Evolutionary conservation across 495 filamentous ascomycete genomes (phyloP).

Genomic region (Tuber borchii): DNA sequence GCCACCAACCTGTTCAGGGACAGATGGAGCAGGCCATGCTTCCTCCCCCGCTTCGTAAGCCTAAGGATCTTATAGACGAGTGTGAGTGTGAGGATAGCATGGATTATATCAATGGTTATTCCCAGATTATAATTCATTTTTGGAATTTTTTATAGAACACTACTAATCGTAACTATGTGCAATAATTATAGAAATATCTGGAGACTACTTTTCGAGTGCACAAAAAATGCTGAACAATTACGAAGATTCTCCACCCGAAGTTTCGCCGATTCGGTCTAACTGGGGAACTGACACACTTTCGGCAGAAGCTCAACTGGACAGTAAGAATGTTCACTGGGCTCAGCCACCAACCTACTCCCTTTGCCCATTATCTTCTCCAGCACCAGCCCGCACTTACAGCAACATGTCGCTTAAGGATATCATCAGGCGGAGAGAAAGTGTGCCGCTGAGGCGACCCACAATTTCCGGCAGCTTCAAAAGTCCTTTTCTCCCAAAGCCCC

Average conservation of each 20-base stretch:
- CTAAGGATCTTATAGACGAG: background rate
- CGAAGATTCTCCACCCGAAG: background rate
- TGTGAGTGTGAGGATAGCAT: background rate
- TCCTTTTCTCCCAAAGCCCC: background rate
- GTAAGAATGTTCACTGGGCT: background rate
- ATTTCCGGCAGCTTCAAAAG: background rate
- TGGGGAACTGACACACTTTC: background rate
- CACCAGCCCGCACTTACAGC: background rate
- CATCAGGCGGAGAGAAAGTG: background rate
- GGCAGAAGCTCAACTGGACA: background rate
- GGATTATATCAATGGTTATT: background rate
- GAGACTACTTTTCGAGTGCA: background rate
- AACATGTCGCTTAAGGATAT: background rate
- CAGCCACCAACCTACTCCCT: background rate
- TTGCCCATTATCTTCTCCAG: background rate
- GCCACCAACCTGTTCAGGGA: background rate
- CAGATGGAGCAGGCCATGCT: background rate
- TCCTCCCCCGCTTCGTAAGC: background rate
- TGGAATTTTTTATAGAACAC: background rate
- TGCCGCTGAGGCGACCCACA: background rate
- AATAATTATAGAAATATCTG: background rate
- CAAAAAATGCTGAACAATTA: background rate
- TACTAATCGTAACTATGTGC: background rate
- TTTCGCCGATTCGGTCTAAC: background rate
- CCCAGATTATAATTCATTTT: background rate